phyloP scores from a whole-genome alignment of 306 rosid genomes.

The Citrullus colocynthis region DNA sequence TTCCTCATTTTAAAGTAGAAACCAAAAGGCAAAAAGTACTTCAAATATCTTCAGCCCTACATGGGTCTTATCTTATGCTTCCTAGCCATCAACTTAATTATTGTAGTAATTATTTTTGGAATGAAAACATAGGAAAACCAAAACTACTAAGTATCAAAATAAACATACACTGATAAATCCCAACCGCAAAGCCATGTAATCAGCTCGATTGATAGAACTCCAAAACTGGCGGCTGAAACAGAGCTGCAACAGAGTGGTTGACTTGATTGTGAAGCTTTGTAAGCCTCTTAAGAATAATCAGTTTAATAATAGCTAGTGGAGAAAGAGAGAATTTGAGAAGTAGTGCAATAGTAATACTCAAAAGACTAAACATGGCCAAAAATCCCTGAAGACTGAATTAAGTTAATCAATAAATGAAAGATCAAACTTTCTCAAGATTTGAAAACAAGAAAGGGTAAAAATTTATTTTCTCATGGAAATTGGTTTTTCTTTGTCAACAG shows the following conservation, averaged over 20 bases:
- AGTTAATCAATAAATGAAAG: background rate
- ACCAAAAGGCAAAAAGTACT: background rate
- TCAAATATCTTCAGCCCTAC: background rate
- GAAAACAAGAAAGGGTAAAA: no score
- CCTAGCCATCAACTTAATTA: background rate
- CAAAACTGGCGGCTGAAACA: conserved; percentile 93
- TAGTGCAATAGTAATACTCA: background rate
- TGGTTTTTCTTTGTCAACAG: background rate
- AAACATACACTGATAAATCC: conserved; percentile 70
- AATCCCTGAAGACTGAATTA: background rate
- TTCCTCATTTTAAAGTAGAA: background rate
- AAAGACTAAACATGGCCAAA: background rate
- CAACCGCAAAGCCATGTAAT: conserved; percentile 82
- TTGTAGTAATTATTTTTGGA: background rate
- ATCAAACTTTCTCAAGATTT: background rate
- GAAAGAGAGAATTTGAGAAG: background rate
- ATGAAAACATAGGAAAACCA: background rate
- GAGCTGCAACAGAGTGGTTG: conserved; percentile 37
- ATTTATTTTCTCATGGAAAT: background rate
- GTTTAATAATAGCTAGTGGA: background rate
- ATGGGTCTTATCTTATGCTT: background rate
- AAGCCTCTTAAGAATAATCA: background rate
- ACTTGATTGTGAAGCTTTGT: background rate
- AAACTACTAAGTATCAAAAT: conserved; percentile 2
- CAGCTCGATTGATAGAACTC: conserved; percentile 75